Evolutionary conservation across 176 grass and related monocot genomes (phyloP).

Genomic region (Oryza meyeriana): DNA sequence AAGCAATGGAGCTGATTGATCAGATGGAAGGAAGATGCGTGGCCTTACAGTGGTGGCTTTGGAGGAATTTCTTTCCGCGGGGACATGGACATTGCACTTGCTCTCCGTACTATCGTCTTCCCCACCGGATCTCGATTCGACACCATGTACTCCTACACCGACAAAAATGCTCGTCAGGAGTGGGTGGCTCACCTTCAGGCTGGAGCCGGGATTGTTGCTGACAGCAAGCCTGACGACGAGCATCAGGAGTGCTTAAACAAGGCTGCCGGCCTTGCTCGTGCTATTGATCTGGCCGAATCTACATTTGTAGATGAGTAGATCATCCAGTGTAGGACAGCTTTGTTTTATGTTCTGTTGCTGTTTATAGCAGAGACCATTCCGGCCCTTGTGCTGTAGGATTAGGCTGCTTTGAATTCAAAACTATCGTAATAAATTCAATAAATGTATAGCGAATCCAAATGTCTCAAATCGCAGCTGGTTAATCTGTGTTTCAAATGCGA

Average conservation of each 20-base stretch:
- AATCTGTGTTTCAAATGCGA: not conserved
- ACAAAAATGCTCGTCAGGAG: conserved; percentile 41
- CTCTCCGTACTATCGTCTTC: conserved; percentile 79
- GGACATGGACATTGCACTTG: conserved; percentile 79
- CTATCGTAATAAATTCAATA: conserved; percentile 16
- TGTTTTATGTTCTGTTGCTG: not conserved
- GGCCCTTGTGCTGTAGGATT: not conserved
- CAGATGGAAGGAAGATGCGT: conserved; percentile 61
- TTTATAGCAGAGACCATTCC: not conserved
- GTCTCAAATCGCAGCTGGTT: not conserved
- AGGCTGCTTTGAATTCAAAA: not conserved
- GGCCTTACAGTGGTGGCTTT: conserved; percentile 80
- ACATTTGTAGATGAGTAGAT: conserved; percentile 48
- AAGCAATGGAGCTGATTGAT: conserved; percentile 94
- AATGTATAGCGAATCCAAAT: not conserved
- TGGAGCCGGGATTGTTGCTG: conserved; percentile 72
- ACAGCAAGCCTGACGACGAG: conserved; percentile 68
- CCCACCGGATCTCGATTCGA: conserved; percentile 41
- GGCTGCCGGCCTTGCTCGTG: conserved; percentile 55
- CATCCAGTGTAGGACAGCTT: not conserved
- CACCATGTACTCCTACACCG: conserved; percentile 56
- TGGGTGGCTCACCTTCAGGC: conserved; percentile 85
- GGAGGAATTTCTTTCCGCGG: conserved; percentile 69
- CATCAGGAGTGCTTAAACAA: conserved; percentile 83
- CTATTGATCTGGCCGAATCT: conserved; percentile 81